A percentile compares a stretch with the other conserved stretches of the same genome.
phyloP scores from a whole-genome alignment of 306 rosid genomes.

The Quercus ilex region DNA sequence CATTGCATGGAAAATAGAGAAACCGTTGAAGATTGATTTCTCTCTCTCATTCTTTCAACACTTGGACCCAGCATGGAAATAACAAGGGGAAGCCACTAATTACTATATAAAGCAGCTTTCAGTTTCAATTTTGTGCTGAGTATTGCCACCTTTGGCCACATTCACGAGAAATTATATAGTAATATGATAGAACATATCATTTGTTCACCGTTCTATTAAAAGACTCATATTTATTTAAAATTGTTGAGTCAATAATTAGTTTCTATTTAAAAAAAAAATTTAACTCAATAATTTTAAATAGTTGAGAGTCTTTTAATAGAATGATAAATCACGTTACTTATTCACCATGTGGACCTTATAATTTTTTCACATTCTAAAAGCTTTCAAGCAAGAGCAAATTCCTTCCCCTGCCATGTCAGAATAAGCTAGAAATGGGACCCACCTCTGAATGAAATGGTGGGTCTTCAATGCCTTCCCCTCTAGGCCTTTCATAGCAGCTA shows the following conservation, averaged over 20 bases:
- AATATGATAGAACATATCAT: too few relatives aligned
- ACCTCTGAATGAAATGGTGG: neutral
- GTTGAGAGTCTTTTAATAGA: too few relatives aligned
- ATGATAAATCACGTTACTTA: too few relatives aligned
- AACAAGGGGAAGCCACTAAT: constrained; percentile 16
- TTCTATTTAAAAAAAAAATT: too few relatives aligned
- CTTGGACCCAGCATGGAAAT: constrained; percentile 30
- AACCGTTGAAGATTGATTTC: constrained; percentile 17
- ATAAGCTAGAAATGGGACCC: constrained; percentile 22
- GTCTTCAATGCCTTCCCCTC: too few relatives aligned
- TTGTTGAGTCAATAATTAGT: too few relatives aligned
- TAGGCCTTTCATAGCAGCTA: too few relatives aligned
- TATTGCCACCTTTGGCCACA: constrained; percentile 8
- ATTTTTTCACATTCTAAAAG: neutral
- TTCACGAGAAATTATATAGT: neutral
- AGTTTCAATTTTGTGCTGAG: constrained; percentile 17
- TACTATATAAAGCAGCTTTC: constrained; percentile 28
- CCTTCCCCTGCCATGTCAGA: neutral
- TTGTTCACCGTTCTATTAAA: too few relatives aligned
- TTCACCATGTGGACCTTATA: too few relatives aligned
- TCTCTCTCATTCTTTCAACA: constrained; percentile 15
- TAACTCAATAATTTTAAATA: too few relatives aligned
- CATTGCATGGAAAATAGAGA: constrained; percentile 22
- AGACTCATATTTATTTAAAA: too few relatives aligned
- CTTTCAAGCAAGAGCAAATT: constrained; percentile 20